Base-by-base conservation (phyloP, 2,329 filamentous ascomycete genomes). In the Colletotrichum echinochloae region DNA sequence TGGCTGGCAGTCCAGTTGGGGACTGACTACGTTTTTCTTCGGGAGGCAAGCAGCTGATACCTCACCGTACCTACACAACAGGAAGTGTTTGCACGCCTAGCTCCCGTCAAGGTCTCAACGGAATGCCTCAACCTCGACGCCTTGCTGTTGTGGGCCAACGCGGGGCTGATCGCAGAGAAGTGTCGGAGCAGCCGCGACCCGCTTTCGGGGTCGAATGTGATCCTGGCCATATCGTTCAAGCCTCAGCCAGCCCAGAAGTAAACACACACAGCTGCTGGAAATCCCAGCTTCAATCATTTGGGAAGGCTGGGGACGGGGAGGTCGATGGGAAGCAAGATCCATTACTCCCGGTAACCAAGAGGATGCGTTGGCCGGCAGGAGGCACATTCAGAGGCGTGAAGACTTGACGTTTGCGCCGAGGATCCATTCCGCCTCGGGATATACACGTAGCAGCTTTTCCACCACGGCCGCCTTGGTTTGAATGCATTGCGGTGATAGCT, bases 291-390 rank as follows among this genome's bases (percentile, higher is more conserved):
- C n/a, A n/a, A n/a, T n/a, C n/a, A n/a, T 26, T 12, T 61, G 26
- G 46, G 60, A 61, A 51, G 46, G 44, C 46, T 61, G 60, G 60
- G 60, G 33, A 33, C 28, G 20, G 33, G 41, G 41, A 18, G 18
- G 8, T 26, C 23, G 20, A 48, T 37, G n/a, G 28, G 28, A 60
- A 48, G 28, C 14, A 33, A 37, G 49, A 11, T 12, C 41, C 11
- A 35, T 49, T 35, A 30, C n/a, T 44, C n/a, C 52, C 39, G 23
- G 51, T 41, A 64, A 57, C 51, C 39, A 37, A 20, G 23, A 37
- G 33, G 39, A 18, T 55, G 39, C n/a, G 39, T 48, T 30, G 30
- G 8, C 41, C 41, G 20, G 20, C 41, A n/a, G 41, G 41, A 44
- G 18, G 18, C 3, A 44, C 28, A 33, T 33, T 14, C 7, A n/a